Percentiles rank a stretch among this genome's conserved stretches.
Conservation (phyloP, 805 yeast species). For the Ogataea degrootiae region DNA sequence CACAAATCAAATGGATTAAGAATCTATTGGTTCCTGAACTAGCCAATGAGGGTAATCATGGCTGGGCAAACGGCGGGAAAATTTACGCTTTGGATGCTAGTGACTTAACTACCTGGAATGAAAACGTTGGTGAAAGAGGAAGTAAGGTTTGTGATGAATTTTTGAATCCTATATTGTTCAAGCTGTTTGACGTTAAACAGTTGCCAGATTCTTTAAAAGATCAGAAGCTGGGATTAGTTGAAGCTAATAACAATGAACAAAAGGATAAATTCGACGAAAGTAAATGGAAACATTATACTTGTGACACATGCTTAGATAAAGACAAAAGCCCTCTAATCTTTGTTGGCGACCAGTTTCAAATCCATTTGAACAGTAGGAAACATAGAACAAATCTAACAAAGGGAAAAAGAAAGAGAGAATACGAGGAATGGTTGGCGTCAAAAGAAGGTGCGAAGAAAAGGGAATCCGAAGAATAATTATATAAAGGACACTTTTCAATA, state of each 20-base stretch:
- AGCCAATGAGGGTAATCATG: conserved; percentile 38
- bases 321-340: conserved; percentile 53
- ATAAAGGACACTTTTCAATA: neutral
- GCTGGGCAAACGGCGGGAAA: conserved; percentile 55
- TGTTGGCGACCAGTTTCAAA: conserved; percentile 70
- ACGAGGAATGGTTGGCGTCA: conserved; percentile 37
- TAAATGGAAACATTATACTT: conserved; percentile 63
- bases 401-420: conserved; percentile 47
- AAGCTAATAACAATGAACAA: conserved; percentile 2
- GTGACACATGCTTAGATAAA: conserved; percentile 60
- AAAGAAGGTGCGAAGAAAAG: neutral
- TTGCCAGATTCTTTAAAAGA: conserved; percentile 16
- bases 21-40: conserved; percentile 63
- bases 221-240: conserved; percentile 8
- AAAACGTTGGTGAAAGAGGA: conserved; percentile 54
- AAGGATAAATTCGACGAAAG: conserved; percentile 8
- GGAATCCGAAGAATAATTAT: neutral
- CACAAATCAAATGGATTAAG: conserved; percentile 87
- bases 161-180: conserved; percentile 7
- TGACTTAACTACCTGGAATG: conserved; percentile 57
- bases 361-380: conserved; percentile 62
- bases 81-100: conserved; percentile 74
- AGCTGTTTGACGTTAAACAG: conserved; percentile 1
- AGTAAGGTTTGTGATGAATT: conserved; percentile 37
- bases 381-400: conserved; percentile 54